Base-by-base conservation (phyloP, 2,329 filamentous ascomycete species). In the Fusarium begoniae region DNA sequence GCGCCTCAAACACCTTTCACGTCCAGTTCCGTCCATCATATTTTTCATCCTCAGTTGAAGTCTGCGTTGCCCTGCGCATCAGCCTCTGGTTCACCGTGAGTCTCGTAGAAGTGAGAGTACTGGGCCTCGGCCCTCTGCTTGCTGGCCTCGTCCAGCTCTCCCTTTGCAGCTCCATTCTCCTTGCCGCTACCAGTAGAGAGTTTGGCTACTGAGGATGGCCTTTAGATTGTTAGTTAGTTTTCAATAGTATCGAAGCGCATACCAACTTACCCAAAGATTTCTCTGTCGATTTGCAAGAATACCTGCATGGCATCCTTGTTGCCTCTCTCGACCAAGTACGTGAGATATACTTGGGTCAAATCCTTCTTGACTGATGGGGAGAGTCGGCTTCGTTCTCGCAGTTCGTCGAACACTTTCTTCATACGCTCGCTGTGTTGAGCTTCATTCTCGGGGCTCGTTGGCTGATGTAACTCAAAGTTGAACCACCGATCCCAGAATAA, bases 401-500 rank as follows among this genome's bases (percentile, higher is more conserved):
- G 89, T 77, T 94, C 90, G 28, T 93, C 89, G 79, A 96, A 90
- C 18, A 98, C 92, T 60, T 91, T 88, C 84, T 94, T 94, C 80
- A 98, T 90, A n/a, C 92, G 92, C 73, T 91, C 87, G 59, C 91
- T 90, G 64, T 94, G 90, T 64, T 90, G 85, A 3, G 85, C 77
- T 79, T 96, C 93, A 6, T 88, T 86, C 56, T 91, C 89, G 3
- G 87, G 84, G 70, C 85, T 91, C 4, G 91, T 92, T 17, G 94
- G 92, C 81, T 98, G 95, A 64, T 93, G 91, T 55, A 97, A 86
- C 84, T 99, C 96, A 79, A 99, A 98, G 66, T 92, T 87, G 62
- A 98, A 89, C 87, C 95, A 98, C 79, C 90, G 93, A 76, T 91
- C 87, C 96, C 96, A 99, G 86, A 98, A 98, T 48, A 93, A 87